Conservation (phyloP, 495 filamentous ascomycete genomes). For the Penicillium nucicola region DNA sequence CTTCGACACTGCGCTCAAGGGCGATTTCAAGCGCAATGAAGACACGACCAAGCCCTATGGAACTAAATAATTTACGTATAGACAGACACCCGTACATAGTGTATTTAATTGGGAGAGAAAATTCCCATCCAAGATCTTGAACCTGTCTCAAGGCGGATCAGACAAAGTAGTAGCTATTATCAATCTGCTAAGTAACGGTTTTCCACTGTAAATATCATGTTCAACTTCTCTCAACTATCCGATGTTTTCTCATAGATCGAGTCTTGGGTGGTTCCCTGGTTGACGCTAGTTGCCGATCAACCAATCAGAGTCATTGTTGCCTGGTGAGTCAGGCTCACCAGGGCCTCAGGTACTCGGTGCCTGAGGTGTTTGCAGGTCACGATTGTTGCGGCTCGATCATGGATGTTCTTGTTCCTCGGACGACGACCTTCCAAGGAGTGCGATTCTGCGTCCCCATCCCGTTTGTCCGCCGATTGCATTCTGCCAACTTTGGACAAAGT, state of each 20-base stretch:
- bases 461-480: slow-evolving; percentile 4
- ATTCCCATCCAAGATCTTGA: too few species aligned
- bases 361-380: slow-evolving; percentile 19
- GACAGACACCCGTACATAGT: too few species aligned
- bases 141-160: too few species aligned
- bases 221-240: too few species aligned
- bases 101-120: too few species aligned
- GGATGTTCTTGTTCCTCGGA: slow-evolving; percentile 36
- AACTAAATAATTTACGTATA: slow-evolving; percentile 11
- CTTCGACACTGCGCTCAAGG: slow-evolving; percentile 38
- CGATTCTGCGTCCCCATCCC: slow-evolving; percentile 7
- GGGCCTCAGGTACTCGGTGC: slow-evolving; percentile 20
- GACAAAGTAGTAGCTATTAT: too few species aligned
- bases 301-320: slow-evolving; percentile 9
- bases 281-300: background rate
- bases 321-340: slow-evolving; percentile 9
- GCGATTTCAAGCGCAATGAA: slow-evolving; percentile 32
- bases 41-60: slow-evolving; percentile 41
- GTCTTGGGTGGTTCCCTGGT: background rate
- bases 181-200: too few species aligned
- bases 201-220: background rate
- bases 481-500: slow-evolving; percentile 3
- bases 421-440: slow-evolving; percentile 25
- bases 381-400: slow-evolving; percentile 19
- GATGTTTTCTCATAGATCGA: background rate